Evolutionary conservation across 768 basidiomycete species (phyloP), one percentile per base, ranked within the genome.

Genomic region (Mycena capillaripes): DNA sequence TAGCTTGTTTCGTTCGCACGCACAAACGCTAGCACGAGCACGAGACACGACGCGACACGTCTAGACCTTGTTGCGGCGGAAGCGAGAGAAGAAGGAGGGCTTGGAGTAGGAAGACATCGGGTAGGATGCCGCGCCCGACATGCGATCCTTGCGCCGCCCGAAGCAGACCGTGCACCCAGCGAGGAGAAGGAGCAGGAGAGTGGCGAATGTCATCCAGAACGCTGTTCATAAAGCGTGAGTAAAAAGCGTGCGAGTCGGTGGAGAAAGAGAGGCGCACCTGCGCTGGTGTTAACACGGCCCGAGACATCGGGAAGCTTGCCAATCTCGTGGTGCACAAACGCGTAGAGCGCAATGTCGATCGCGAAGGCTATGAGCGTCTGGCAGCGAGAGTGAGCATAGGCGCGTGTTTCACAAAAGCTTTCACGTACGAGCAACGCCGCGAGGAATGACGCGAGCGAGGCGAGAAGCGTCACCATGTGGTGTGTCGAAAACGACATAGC

Each of bases 171-270:
- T 90, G 84, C 89, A 88, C 62, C 92, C 92, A 21, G 89, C 92
- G 66, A 93, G 78, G 48, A 90, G 80, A 36, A 91, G 86, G 5
- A 94, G 86, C 73, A 94, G 82, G 78, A 95, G 82, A 16, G 90
- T 80, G 23, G 86, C 89, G 75, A 95, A 89, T 2, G 92, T 93
- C 79, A 95, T 79, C 93, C 93, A 95, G 80, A 94, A 94, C 10
- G 88, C 93, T 92, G 71, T 56, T 23, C 5, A 19, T 23, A 4
- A 21, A 48, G 19, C 10, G 48, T 25, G n/a, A n/a, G 57, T 44
- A 5, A 58, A 53, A 12, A 44, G 50, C 42, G 32, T 46, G 23
- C 52, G 57, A 36, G 44, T n/a, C n/a, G 38, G 44, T 52, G 36
- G 34, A 27, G 46, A 32, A 44, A 67, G 60, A 67, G 12, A 21